Base-by-base conservation (phyloP, 345 rosid species). In the Durio zibethinus region DNA sequence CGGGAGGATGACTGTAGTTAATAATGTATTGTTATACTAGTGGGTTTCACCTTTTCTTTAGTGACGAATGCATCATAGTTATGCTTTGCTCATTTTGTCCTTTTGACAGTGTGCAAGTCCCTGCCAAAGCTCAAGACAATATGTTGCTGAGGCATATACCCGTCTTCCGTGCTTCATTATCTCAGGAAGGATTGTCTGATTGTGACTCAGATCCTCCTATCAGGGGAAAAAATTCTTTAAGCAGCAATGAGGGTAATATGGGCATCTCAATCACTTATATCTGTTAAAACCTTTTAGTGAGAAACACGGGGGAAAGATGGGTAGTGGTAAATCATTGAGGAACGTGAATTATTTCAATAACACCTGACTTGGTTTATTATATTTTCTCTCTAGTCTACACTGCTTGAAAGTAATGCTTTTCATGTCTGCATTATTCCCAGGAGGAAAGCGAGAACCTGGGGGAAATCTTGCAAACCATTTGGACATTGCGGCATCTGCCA, bases 111-210 rank as follows among this genome's bases (percentile, higher is more conserved):
- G 67, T 75, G 38, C 66, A 45, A 33, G 62, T 73, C 5, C 77
- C 76, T 63, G 70, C 81, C n/a, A 80, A 79, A 77, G 76, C 77
- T 31, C 82, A 42, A 27, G 85, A 83, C 23, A 78, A 45, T 66
- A 48, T 75, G 48, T 76, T 75, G 79, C 75, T 59, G 64, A 78
- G 82, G 54, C 80, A 80, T 2, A 76, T 73, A 1, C 77, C 84
- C 9, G 75, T 74, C 16, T 82, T 81, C 12, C 65, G 66, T 2
- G 71, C 73, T n/a, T 52, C 69, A 10, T 71, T 80, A n/a, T 81
- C 88, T n/a, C 83, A 78, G 62, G 86, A 85, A 38, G 86, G 75
- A 48, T 71, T 78, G 47, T 42, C 82, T 36, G 88, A 81, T 29
- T 31, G 73, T 61, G 63, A 23, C 65, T 57, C 83, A 16, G 78